phyloP scores from a whole-genome alignment of 192 early-diverging fungal species.

The Coemansia sp. region DNA sequence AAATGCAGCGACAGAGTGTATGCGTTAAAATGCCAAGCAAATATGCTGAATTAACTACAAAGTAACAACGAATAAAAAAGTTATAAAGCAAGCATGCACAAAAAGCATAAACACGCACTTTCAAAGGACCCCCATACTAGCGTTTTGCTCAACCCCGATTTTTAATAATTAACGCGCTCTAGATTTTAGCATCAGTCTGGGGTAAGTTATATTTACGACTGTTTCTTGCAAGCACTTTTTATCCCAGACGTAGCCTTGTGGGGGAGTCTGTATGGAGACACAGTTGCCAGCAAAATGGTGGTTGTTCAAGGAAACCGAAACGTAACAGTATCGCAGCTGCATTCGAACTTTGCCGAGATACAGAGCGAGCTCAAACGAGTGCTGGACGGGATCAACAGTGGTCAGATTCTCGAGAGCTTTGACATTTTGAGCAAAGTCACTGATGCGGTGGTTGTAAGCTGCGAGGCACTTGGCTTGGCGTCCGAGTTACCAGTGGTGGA shows the following conservation, averaged over 20 bases:
- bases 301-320: constrained; percentile 2
- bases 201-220: no score
- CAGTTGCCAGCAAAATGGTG: neutral
- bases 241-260: no score
- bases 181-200: neutral
- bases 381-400: constrained; percentile 62
- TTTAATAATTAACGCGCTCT: neutral
- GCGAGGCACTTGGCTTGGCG: constrained; percentile 65
- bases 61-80: constrained; percentile 3
- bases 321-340: constrained; percentile 43
- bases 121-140: neutral
- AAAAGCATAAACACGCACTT: neutral
- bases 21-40: neutral
- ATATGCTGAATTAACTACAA: neutral
- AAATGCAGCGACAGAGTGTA: neutral
- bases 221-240: no score
- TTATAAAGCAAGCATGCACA: neutral
- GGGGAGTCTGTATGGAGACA: neutral
- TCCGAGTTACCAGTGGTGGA: constrained; percentile 62
- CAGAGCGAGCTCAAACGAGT: constrained; percentile 66
- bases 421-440: constrained; percentile 69
- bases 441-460: constrained; percentile 64
- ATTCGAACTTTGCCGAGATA: constrained; percentile 54
- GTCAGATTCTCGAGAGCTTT: constrained; percentile 65
- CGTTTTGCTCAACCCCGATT: neutral